Evolutionary conservation across 2,329 filamentous ascomycete genomes (phyloP).

Genomic region (Cladosporium austrohemisphaericum): DNA sequence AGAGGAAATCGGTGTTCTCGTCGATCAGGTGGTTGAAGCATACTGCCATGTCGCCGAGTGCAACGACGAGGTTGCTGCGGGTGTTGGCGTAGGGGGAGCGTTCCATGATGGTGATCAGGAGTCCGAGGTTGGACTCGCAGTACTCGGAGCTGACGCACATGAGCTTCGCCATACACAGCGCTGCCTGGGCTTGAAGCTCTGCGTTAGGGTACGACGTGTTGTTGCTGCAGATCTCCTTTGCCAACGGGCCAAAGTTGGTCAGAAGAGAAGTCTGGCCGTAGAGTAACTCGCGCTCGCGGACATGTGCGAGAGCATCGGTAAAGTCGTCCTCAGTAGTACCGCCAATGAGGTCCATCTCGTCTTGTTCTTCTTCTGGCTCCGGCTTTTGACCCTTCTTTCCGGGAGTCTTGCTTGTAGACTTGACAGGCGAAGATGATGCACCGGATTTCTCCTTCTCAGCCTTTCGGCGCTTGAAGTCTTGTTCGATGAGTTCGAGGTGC

Average conservation of each 20-base stretch:
- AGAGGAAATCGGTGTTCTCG: conserved; percentile 97
- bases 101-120: conserved; percentile 97
- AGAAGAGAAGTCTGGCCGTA: conserved; percentile 81
- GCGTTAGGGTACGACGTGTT: conserved; percentile 89
- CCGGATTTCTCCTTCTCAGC: conserved; percentile 74
- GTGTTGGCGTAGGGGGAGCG: conserved; percentile 88
- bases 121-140: conserved; percentile 85
- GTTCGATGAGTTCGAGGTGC: conserved; percentile 92
- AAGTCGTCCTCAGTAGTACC: conserved; percentile 95
- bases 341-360: conserved; percentile 93
- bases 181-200: conserved; percentile 87
- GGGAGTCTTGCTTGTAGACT: conserved; percentile 34
- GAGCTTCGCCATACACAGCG: conserved; percentile 90
- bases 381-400: conserved; percentile 49
- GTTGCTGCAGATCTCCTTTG: conserved; percentile 89
- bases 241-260: conserved; percentile 85
- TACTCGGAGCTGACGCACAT: conserved; percentile 99
- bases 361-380: conserved; percentile 61
- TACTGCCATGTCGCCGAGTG: conserved; percentile 96
- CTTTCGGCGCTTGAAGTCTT: conserved; percentile 96
- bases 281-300: conserved; percentile 77
- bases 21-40: conserved; percentile 99
- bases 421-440: conserved; percentile 31
- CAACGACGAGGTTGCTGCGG: conserved; percentile 92
- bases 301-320: conserved; percentile 78